Conservation (phyloP, 2,329 filamentous ascomycete species). For the Cladosporium sp. region DNA sequence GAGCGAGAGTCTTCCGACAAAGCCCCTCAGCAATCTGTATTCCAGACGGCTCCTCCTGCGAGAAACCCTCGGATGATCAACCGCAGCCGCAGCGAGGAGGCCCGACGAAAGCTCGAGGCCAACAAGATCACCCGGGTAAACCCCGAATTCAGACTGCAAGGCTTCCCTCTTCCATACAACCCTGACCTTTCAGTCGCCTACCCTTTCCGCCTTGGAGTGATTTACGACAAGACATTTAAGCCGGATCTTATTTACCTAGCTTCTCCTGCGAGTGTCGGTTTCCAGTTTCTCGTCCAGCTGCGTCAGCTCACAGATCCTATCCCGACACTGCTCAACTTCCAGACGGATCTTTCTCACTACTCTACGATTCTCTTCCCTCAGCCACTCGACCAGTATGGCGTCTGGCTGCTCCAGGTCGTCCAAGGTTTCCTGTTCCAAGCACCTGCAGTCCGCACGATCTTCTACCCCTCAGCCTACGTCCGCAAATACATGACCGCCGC, state of each 20-base stretch:
- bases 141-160: conserved; percentile 54
- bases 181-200: conserved; percentile 65
- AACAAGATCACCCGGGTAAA: conserved; percentile 29
- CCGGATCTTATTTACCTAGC: conserved; percentile 66
- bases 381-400: conserved; percentile 55
- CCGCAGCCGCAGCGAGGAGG: conserved; percentile 23
- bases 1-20: conserved; percentile 19
- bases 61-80: conserved; percentile 23
- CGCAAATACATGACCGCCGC: conserved; percentile 54
- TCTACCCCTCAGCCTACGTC: conserved; percentile 62
- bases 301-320: conserved; percentile 53
- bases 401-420: conserved; percentile 55
- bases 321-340: conserved; percentile 62
- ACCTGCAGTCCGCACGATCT: conserved; percentile 56
- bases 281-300: conserved; percentile 64
- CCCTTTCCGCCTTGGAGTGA: conserved; percentile 57
- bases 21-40: conserved; percentile 14
- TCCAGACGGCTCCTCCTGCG: conserved; percentile 11
- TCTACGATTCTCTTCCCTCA: conserved; percentile 62
- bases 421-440: conserved; percentile 63
- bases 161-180: conserved; percentile 64
- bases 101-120: conserved; percentile 22
- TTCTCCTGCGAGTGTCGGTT: conserved; percentile 62
- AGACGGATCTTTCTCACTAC: conserved; percentile 65
- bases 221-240: conserved; percentile 57